Evolutionary conservation across 305 asterid genomes (phyloP).

Genomic region (Petunia hybrid): DNA sequence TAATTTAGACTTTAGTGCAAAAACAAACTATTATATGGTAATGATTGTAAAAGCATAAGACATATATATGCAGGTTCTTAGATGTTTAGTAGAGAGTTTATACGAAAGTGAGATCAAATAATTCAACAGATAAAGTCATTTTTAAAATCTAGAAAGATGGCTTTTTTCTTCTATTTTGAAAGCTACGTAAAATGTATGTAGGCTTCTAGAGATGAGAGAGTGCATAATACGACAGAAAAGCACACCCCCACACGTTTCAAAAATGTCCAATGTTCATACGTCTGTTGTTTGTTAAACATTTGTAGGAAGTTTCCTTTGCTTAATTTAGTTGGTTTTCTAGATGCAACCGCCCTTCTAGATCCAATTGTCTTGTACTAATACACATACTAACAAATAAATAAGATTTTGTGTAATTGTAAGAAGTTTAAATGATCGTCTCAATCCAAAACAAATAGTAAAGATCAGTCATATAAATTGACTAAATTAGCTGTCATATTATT

Average conservation of each 20-base stretch:
- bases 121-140: not conserved
- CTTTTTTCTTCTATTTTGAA: not conserved
- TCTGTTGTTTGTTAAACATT: not conserved
- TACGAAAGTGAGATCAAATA: not conserved
- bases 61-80: not conserved
- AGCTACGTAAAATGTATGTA: not conserved
- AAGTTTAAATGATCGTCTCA: no score
- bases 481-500: no score
- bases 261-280: constrained; percentile 26
- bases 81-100: constrained; percentile 22
- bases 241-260: not conserved
- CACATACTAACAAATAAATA: not conserved
- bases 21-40: constrained; percentile 11
- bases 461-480: no score
- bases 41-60: constrained; percentile 14
- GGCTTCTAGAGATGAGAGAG: constrained; percentile 25
- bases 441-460: no score
- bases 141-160: not conserved
- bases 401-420: no score
- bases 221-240: constrained; percentile 9
- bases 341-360: constrained; percentile 17
- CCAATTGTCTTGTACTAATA: constrained; percentile 13
- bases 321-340: not conserved
- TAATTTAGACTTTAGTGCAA: not conserved
- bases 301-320: constrained; percentile 14